phyloP scores from a whole-genome alignment of 129 eudicot species.

The Centaurea solstitialis region DNA sequence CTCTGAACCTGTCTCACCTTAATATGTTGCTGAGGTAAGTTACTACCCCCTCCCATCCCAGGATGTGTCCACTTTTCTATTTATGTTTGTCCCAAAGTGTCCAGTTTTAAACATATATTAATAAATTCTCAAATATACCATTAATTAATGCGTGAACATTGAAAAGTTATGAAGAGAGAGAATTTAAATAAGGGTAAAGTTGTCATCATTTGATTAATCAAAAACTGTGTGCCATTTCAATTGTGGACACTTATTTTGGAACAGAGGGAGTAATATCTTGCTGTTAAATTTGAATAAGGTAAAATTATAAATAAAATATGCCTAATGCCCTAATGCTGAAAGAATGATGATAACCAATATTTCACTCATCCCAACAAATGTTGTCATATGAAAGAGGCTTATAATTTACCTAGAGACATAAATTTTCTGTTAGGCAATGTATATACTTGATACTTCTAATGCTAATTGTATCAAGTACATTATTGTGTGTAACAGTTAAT shows the following conservation, averaged over 20 bases:
- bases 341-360: neutral
- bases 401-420: neutral
- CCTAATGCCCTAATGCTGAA: neutral
- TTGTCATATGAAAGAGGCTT: neutral
- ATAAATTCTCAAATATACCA: too few relatives aligned
- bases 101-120: too few relatives aligned
- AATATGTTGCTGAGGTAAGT: neutral
- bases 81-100: too few relatives aligned
- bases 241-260: too few relatives aligned
- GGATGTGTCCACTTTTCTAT: too few relatives aligned
- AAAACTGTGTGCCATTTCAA: too few relatives aligned
- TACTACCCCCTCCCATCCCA: neutral
- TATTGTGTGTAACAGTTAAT: neutral
- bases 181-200: too few relatives aligned
- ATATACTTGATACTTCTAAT: slow-evolving; percentile 6
- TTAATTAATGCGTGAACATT: too few relatives aligned
- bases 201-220: too few relatives aligned
- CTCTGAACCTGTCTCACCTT: neutral
- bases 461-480: neutral
- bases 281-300: neutral
- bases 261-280: neutral
- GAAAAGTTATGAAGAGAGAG: too few relatives aligned
- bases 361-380: too few relatives aligned
- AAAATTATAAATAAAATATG: too few relatives aligned
- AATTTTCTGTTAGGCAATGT: neutral